Evolutionary conservation across 345 rosid genomes (phyloP).

Genomic region (Hypericum androsaemum): DNA sequence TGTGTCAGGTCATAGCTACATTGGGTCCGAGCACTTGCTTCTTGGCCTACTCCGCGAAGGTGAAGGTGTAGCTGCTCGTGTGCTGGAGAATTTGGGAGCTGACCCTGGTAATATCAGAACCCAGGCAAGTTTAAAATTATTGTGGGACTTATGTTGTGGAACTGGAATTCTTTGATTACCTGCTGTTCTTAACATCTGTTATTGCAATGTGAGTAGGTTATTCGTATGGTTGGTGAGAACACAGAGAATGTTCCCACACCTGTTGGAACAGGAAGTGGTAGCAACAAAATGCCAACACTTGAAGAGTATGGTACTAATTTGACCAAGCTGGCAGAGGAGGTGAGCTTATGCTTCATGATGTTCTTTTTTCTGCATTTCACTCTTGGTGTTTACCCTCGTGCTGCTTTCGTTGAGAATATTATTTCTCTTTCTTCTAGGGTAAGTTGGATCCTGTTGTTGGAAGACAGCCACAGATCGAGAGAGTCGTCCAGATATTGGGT

Average conservation of each 20-base stretch:
- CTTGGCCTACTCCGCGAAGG: slow-evolving; percentile 97
- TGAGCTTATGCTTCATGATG: slow-evolving; percentile 9
- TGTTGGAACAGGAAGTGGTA: slow-evolving; percentile 67
- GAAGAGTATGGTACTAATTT: slow-evolving; percentile 98
- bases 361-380: slow-evolving; percentile 2
- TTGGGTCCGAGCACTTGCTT: slow-evolving; percentile 98
- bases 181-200: neutral
- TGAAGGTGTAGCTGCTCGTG: slow-evolving; percentile 99
- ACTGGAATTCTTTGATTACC: neutral
- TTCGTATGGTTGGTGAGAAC: slow-evolving; percentile 97
- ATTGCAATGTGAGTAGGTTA: slow-evolving; percentile 38
- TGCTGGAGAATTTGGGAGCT: slow-evolving; percentile 89
- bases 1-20: slow-evolving; percentile 80
- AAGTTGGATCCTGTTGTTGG: slow-evolving; percentile 24
- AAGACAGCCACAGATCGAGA: slow-evolving; percentile 1
- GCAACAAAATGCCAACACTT: slow-evolving; percentile 92
- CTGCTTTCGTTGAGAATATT: neutral
- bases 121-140: slow-evolving; percentile 42
- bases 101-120: slow-evolving; percentile 87
- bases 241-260: slow-evolving; percentile 69
- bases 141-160: neutral
- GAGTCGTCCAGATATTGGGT: neutral
- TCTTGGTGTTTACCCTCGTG: neutral
- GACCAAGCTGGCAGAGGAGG: slow-evolving; percentile 98
- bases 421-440: slow-evolving; percentile 41